phyloP scores from a whole-genome alignment of 78 protist species.

The Dictyostelium discoideum region dicty_2.7 NC_007090.3:3615501-3616000 shows the following conservation, averaged over 20 bases:
- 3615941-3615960: constrained; percentile 53
- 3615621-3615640: not conserved
- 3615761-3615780: constrained; percentile 1
- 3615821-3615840: constrained; percentile 41
- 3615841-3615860: not conserved
- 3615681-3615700: constrained; percentile 67
- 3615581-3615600: too few species aligned
- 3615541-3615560: constrained; percentile 77
- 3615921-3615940: constrained; percentile 32
- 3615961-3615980: constrained; percentile 12
- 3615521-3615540: constrained; percentile 67
- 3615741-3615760: constrained; percentile 3
- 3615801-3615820: constrained; percentile 44
- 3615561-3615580: too few species aligned
- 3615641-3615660: too few species aligned
- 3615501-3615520: constrained; percentile 64
- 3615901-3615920: not conserved
- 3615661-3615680: constrained; percentile 21
- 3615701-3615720: constrained; percentile 21
- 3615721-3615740: constrained; percentile 52
- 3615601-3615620: not conserved
- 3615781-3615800: constrained; percentile 48
- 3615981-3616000: constrained; percentile 21
- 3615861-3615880: not conserved
- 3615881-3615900: not conserved